Conservation (phyloP, 768 basidiomycete genomes). For the Boletus tomentosulus region DNA sequence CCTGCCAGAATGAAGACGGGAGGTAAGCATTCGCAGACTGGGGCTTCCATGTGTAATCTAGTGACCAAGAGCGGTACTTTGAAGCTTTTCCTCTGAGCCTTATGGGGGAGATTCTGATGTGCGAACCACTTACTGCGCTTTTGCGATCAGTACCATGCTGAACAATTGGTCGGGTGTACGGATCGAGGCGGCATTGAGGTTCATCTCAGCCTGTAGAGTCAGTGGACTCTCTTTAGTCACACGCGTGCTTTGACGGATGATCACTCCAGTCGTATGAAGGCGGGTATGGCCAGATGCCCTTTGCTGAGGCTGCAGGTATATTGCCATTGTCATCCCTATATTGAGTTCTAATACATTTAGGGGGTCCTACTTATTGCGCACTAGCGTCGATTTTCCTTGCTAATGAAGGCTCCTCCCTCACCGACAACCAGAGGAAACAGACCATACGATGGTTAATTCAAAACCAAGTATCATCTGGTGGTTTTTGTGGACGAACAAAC, state of each 20-base stretch:
- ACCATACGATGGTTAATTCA: constrained; percentile 77
- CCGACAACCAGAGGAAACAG: constrained; percentile 37
- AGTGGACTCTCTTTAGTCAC: constrained; percentile 14
- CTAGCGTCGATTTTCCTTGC: constrained; percentile 67
- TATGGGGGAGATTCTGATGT: constrained; percentile 70
- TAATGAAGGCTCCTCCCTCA: constrained; percentile 26
- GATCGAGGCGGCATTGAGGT: constrained; percentile 53
- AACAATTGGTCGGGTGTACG: constrained; percentile 76
- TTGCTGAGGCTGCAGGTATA: constrained; percentile 81
- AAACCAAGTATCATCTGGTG: constrained; percentile 63
- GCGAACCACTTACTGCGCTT: constrained; percentile 83
- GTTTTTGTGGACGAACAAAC: constrained; percentile 84
- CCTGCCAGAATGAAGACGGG: constrained; percentile 78
- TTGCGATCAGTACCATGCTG: constrained; percentile 75
- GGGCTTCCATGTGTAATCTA: constrained; percentile 10
- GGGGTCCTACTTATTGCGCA: constrained; percentile 92
- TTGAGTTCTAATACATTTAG: constrained; percentile 34
- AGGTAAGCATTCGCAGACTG: constrained; percentile 46
- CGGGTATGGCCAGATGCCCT: constrained; percentile 81
- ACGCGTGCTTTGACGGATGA: not conserved
- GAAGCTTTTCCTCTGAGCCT: constrained; percentile 71
- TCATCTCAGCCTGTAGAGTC: constrained; percentile 72
- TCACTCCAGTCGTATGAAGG: constrained; percentile 81
- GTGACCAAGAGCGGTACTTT: constrained; percentile 2
- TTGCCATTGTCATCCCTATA: not conserved